Evolutionary conservation across 768 basidiomycete species (phyloP).

Genomic region (Vararia minispora): DNA sequence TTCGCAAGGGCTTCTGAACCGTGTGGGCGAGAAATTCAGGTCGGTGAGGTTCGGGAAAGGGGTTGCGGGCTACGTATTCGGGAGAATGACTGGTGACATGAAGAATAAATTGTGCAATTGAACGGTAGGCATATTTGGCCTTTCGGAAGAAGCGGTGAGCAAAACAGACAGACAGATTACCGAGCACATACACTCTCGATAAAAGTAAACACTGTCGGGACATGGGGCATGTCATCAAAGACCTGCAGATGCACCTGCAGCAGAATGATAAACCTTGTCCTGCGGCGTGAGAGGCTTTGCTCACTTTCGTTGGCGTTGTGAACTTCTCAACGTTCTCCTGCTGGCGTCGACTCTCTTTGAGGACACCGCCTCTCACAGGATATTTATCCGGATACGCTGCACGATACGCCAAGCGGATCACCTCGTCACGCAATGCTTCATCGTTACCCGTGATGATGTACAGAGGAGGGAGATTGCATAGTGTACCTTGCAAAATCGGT

Average conservation of each 20-base stretch:
- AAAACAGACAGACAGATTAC: neutral
- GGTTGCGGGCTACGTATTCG: slow-evolving; percentile 28
- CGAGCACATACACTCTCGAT: slow-evolving; percentile 35
- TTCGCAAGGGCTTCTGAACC: no score
- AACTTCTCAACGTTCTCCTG: slow-evolving; percentile 39
- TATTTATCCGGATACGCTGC: slow-evolving; percentile 62
- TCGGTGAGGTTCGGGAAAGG: slow-evolving; percentile 35
- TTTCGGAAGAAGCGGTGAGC: slow-evolving; percentile 15
- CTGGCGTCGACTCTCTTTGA: slow-evolving; percentile 35
- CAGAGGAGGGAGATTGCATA: slow-evolving; percentile 68
- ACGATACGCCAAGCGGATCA: slow-evolving; percentile 68
- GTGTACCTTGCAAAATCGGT: slow-evolving; percentile 57
- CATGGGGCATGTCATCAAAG: slow-evolving; percentile 70
- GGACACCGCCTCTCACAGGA: slow-evolving; percentile 44
- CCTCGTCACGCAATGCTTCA: slow-evolving; percentile 70
- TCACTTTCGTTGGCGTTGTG: slow-evolving; percentile 40
- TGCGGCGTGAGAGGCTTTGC: slow-evolving; percentile 2
- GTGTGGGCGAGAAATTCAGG: slow-evolving; percentile 17
- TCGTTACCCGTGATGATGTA: slow-evolving; percentile 65
- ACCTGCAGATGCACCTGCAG: slow-evolving; percentile 63
- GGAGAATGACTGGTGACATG: slow-evolving; percentile 34
- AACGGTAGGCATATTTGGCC: slow-evolving; percentile 51
- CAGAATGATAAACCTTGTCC: slow-evolving; percentile 19
- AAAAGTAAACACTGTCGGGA: slow-evolving; percentile 62
- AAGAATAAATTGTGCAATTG: slow-evolving; percentile 45